Evolutionary conservation across 2,329 filamentous ascomycete genomes (phyloP).

Genomic region (Ophiosphaerella korrae): DNA sequence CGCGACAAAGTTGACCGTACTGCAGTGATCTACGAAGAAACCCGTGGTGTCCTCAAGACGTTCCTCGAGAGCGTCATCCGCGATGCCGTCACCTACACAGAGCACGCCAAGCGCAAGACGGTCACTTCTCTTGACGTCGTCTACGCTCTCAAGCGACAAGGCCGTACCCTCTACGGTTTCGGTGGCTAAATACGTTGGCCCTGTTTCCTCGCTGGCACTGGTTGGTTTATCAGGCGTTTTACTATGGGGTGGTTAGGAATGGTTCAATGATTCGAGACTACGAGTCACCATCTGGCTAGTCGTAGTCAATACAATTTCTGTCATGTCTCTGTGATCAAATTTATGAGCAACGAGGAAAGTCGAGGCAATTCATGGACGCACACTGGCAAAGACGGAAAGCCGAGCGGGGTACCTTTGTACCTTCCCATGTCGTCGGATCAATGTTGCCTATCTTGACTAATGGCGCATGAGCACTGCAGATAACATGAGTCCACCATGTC

Average conservation of each 20-base stretch:
- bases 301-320: constrained; percentile 31
- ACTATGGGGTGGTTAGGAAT: constrained; percentile 29
- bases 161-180: constrained; percentile 82
- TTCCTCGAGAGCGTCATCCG: constrained; percentile 79
- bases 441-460: too few relatives aligned
- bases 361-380: too few relatives aligned
- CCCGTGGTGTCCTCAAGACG: constrained; percentile 76
- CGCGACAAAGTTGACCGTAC: constrained; percentile 27
- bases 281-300: constrained; percentile 23
- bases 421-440: too few relatives aligned
- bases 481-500: too few relatives aligned
- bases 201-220: constrained; percentile 18
- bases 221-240: constrained; percentile 40
- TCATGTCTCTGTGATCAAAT: background rate
- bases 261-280: constrained; percentile 30
- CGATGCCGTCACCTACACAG: constrained; percentile 77
- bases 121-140: constrained; percentile 71
- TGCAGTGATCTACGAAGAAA: constrained; percentile 78
- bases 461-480: too few relatives aligned
- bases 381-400: too few relatives aligned
- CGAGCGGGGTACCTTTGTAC: too few relatives aligned
- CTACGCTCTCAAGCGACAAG: constrained; percentile 68
- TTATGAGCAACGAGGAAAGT: too few relatives aligned
- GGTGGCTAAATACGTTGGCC: constrained; percentile 68
- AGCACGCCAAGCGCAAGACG: constrained; percentile 82